Evolutionary conservation across 2,329 filamentous ascomycete species (phyloP).

Genomic region (Huntiella decipiens): DNA sequence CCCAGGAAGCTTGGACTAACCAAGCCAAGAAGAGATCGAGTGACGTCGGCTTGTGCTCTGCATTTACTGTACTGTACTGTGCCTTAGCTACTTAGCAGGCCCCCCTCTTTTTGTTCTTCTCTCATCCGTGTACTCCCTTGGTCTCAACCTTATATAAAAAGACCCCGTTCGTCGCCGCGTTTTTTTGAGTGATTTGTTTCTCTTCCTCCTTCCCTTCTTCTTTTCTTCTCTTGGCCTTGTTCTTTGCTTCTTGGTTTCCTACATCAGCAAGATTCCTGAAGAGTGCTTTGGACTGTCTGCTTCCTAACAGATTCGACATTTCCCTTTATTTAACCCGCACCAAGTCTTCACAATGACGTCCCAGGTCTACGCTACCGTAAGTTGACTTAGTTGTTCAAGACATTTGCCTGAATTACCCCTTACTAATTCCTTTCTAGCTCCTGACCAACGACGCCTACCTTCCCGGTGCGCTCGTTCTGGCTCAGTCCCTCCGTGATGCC

Average conservation of each 20-base stretch:
- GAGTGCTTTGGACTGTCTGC: background rate
- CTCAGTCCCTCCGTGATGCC: conserved; percentile 83
- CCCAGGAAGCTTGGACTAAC: too few species aligned
- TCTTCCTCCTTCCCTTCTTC: conserved; percentile 7
- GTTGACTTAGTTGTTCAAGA: background rate
- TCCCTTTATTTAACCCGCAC: conserved; percentile 1
- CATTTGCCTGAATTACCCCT: background rate
- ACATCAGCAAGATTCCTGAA: background rate
- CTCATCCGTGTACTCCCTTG: conserved; percentile 1
- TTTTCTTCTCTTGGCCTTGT: conserved; percentile 6
- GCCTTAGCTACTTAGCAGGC: background rate
- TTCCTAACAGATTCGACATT: conserved; percentile 1
- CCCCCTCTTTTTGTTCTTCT: conserved; percentile 6
- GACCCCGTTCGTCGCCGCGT: too few species aligned
- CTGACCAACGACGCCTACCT: conserved; percentile 84
- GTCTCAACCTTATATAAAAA: too few species aligned
- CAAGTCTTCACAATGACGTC: conserved; percentile 6
- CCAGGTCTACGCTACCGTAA: conserved; percentile 7
- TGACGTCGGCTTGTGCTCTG: background rate
- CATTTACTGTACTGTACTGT: background rate
- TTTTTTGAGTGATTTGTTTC: background rate
- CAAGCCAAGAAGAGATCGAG: too few species aligned
- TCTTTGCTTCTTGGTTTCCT: background rate
- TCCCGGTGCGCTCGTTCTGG: conserved; percentile 80
- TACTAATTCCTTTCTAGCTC: conserved; percentile 21